phyloP scores from a whole-genome alignment of 139 green algal species.

The Yamagishiella unicocca region DNA sequence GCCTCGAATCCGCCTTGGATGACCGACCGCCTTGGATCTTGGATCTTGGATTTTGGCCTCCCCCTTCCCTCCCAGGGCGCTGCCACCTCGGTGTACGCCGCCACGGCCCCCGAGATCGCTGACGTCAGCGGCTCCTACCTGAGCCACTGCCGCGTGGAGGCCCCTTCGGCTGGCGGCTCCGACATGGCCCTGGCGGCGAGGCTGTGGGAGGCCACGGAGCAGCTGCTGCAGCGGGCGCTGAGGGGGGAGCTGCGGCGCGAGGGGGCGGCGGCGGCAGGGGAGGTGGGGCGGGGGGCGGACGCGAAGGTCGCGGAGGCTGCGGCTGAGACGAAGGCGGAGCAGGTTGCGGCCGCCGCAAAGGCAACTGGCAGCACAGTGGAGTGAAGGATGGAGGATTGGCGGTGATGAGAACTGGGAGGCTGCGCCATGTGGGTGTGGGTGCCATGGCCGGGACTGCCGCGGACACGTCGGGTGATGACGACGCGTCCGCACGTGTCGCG shows the following conservation, averaged over 20 bases:
- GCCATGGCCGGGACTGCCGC: too few species aligned
- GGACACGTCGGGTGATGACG: too few species aligned
- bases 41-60: too few species aligned
- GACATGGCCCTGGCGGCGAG: constrained; percentile 34
- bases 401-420: too few species aligned
- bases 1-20: too few species aligned
- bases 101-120: constrained; percentile 14
- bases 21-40: too few species aligned
- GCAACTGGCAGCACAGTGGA: too few species aligned
- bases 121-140: constrained; percentile 54
- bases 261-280: background rate
- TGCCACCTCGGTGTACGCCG: constrained; percentile 61
- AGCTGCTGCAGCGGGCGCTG: constrained; percentile 38
- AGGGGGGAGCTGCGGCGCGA: constrained; percentile 4
- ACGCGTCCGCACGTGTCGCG: too few species aligned
- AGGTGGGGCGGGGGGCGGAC: background rate
- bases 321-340: background rate
- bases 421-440: too few species aligned
- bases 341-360: background rate
- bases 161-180: background rate
- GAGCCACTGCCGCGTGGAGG: constrained; percentile 41
- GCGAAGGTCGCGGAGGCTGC: background rate
- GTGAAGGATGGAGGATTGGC: too few species aligned
- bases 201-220: constrained; percentile 62
- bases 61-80: too few species aligned